Conservation (phyloP, 208 protist genomes). For the Acanthamoeba triangularis region DNA sequence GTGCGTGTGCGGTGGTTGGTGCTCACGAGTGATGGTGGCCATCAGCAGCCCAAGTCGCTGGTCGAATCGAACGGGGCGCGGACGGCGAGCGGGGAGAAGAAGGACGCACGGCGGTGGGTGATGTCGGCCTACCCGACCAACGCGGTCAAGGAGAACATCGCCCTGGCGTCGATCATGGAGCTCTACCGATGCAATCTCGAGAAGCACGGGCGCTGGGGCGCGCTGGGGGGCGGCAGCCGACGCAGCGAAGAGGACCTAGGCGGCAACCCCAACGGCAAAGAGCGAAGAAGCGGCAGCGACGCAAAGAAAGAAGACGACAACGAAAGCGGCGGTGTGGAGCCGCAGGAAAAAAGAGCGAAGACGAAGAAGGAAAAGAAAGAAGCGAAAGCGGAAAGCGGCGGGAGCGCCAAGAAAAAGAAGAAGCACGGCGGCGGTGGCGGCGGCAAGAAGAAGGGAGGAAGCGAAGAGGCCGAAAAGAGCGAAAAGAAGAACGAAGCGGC, state of each 20-base stretch:
- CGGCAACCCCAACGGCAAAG: background rate
- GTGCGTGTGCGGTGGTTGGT: background rate
- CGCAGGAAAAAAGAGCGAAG: background rate
- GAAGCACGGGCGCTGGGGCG: conserved; percentile 41
- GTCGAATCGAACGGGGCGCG: background rate
- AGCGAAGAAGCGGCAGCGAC: background rate
- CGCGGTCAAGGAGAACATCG: conserved; percentile 49
- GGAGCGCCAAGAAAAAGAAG: background rate
- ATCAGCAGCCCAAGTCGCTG: background rate
- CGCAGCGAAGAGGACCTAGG: background rate
- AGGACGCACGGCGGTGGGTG: conserved; percentile 51
- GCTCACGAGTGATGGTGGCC: background rate
- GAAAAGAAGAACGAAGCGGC: background rate
- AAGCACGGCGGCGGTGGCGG: too few species aligned
- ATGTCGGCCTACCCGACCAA: conserved; percentile 36
- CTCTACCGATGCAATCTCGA: conserved; percentile 59
- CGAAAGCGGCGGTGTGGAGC: background rate
- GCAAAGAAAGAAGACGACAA: background rate
- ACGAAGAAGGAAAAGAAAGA: conserved; percentile 20
- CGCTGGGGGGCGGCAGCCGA: background rate
- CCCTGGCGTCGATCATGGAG: conserved; percentile 56
- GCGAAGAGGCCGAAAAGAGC: background rate
- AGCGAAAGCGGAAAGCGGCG: background rate
- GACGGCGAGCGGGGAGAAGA: background rate
- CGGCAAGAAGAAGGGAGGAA: too few species aligned